A percentile compares a stretch with the other conserved stretches of the same genome.
phyloP scores from a whole-genome alignment of 139 green algal species.

The Parachlorella kessleri region DNA sequence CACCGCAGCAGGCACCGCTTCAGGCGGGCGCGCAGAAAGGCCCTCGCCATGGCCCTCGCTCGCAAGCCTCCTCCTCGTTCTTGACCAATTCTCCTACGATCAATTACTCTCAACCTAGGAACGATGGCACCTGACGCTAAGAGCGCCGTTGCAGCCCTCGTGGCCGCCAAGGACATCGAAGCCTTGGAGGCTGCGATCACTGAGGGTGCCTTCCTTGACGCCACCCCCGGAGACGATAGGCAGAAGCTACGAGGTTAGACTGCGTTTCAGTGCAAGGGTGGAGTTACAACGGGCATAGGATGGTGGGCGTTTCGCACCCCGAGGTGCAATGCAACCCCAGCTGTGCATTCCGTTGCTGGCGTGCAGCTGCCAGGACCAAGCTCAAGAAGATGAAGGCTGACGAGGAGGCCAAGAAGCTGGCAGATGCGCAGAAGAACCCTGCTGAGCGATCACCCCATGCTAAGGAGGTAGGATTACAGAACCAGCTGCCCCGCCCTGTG shows the following conservation, averaged over 20 bases:
- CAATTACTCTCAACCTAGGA: too few species aligned
- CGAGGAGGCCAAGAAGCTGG: slow-evolving; percentile 42
- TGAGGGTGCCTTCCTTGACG: slow-evolving; percentile 70
- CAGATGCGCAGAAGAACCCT: slow-evolving; percentile 21
- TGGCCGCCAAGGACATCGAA: slow-evolving; percentile 67
- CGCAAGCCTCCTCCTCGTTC: too few species aligned
- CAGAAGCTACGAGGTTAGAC: slow-evolving; percentile 78
- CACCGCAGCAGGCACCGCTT: too few species aligned
- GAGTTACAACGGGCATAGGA: not conserved
- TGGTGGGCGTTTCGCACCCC: too few species aligned
- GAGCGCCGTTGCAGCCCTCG: slow-evolving; percentile 47
- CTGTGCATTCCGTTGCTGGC: too few species aligned
- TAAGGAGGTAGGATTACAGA: slow-evolving; percentile 46
- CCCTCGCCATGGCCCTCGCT: too few species aligned
- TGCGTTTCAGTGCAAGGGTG: not conserved
- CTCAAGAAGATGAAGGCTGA: slow-evolving; percentile 68
- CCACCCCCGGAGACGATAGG: slow-evolving; percentile 69
- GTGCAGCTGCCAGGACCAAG: slow-evolving; percentile 70
- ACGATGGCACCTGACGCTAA: slow-evolving; percentile 32
- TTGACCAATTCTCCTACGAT: too few species aligned
- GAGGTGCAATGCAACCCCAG: not conserved
- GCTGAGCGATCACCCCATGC: slow-evolving; percentile 63
- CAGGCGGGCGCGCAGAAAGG: too few species aligned
- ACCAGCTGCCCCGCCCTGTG: too few species aligned
- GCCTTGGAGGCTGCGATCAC: slow-evolving; percentile 69